These are phyloP conservation scores for Plasmodium coatneyi DNA, from an alignment of 169 alveolate genomes.

Conservation along the genomic window DNA sequence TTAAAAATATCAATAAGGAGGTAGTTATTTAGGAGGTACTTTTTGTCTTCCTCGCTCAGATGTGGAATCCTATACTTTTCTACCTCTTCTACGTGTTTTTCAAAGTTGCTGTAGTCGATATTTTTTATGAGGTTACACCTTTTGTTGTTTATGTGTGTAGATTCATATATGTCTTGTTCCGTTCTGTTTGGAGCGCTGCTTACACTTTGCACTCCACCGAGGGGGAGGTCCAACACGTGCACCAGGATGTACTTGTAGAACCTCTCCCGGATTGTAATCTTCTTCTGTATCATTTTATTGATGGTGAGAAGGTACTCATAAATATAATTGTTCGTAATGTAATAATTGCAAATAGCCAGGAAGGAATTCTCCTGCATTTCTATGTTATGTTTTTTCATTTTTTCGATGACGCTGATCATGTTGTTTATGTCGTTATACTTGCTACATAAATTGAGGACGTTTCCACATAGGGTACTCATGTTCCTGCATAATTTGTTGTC, in stretches of 20 bases:
- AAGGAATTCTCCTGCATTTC: conserved; percentile 68
- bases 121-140: conserved; percentile 23
- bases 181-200: neutral
- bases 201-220: neutral
- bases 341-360: conserved; percentile 66
- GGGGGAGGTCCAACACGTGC: conserved; percentile 31
- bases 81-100: neutral
- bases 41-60: conserved; percentile 33
- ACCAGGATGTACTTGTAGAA: conserved; percentile 41
- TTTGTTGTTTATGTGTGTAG: neutral
- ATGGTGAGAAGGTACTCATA: conserved; percentile 61
- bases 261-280: conserved; percentile 50
- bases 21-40: conserved; percentile 44
- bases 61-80: conserved; percentile 17
- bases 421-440: conserved; percentile 46
- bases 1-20: conserved; percentile 45
- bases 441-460: conserved; percentile 59
- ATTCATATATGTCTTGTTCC: neutral
- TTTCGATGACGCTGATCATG: conserved; percentile 36
- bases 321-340: conserved; percentile 65
- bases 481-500: conserved; percentile 48
- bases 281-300: conserved; percentile 71
- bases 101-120: conserved; percentile 42
- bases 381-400: conserved; percentile 40
- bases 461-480: conserved; percentile 66